A percentile compares a stretch with the other conserved stretches of the same genome.
phyloP scores from a whole-genome alignment of 2,329 filamentous ascomycete species.

The Penicillium paneum region DNA sequence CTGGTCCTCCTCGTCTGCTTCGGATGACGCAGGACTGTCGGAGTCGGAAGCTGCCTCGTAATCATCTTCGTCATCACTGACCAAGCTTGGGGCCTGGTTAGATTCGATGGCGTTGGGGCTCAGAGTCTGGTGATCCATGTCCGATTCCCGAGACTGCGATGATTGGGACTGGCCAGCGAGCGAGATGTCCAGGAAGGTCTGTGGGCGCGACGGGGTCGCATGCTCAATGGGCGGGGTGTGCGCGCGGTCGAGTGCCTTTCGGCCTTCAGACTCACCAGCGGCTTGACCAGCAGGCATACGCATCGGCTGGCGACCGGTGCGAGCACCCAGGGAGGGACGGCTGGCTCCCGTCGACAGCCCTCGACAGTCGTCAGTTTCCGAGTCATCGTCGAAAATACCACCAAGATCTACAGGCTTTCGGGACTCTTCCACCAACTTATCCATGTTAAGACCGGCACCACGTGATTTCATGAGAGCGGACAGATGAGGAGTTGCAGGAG shows the following conservation, averaged over 20 bases:
- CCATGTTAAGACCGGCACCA: slow-evolving; percentile 60
- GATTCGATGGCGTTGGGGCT: slow-evolving; percentile 68
- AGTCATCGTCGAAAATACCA: slow-evolving; percentile 40
- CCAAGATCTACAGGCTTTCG: slow-evolving; percentile 41
- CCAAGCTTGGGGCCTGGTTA: slow-evolving; percentile 74
- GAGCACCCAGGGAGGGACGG: slow-evolving; percentile 18
- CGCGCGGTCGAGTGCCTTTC: slow-evolving; percentile 53
- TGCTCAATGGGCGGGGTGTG: slow-evolving; percentile 42
- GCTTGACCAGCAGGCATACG: slow-evolving; percentile 56
- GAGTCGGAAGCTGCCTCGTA: slow-evolving; percentile 68
- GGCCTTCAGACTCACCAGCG: slow-evolving; percentile 49
- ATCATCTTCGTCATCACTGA: slow-evolving; percentile 72
- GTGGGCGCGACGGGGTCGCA: slow-evolving; percentile 35
- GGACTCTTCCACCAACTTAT: slow-evolving; percentile 57
- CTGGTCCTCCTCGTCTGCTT: slow-evolving; percentile 54
- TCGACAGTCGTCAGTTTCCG: slow-evolving; percentile 35
- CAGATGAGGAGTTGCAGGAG: slow-evolving; percentile 62
- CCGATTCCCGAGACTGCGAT: slow-evolving; percentile 42
- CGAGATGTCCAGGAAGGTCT: slow-evolving; percentile 33
- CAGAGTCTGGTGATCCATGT: slow-evolving; percentile 53
- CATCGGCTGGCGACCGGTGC: slow-evolving; percentile 51
- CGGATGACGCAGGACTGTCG: slow-evolving; percentile 50
- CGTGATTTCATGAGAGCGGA: slow-evolving; percentile 62
- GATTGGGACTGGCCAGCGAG: slow-evolving; percentile 43
- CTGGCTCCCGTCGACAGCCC: slow-evolving; percentile 15